These are phyloP conservation scores for Nymphaea thermarum DNA, from an alignment of 164 flowering plant species.

Conservation along the genomic window DNA sequence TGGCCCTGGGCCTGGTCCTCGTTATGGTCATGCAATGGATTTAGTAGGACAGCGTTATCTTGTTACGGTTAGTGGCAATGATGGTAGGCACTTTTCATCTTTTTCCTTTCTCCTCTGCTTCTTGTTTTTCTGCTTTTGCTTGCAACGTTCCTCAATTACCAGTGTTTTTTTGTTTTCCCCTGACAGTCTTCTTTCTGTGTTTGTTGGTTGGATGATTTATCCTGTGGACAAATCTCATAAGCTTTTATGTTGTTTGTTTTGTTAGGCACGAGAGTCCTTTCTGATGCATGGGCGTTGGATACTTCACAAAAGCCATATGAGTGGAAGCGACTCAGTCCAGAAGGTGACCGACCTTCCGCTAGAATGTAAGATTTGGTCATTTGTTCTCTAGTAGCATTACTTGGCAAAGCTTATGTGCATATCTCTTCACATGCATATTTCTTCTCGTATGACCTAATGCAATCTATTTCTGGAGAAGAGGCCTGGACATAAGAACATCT, in stretches of 20 bases:
- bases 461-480: no score
- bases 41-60: slow-evolving; percentile 14
- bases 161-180: background rate
- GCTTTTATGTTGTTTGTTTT: background rate
- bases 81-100: slow-evolving; percentile 4
- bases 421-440: background rate
- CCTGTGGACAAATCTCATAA: no score
- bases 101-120: no score
- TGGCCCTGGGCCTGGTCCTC: slow-evolving; percentile 15
- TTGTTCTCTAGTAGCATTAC: slow-evolving; percentile 1
- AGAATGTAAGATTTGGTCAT: slow-evolving; percentile 50
- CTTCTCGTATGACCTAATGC: background rate
- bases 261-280: slow-evolving; percentile 76
- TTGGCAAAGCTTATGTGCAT: background rate
- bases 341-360: slow-evolving; percentile 87
- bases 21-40: slow-evolving; percentile 15
- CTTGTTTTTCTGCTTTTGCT: background rate
- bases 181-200: background rate
- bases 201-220: no score
- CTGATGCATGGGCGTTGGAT: slow-evolving; percentile 92
- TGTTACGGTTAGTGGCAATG: slow-evolving; percentile 12
- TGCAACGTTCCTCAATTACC: background rate
- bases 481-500: no score
- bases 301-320: slow-evolving; percentile 89
- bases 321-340: slow-evolving; percentile 80